A percentile compares a stretch with the other conserved stretches of the same genome.
phyloP scores from a whole-genome alignment of 2,329 filamentous ascomycete species.

The Huntiella decipiens region DNA sequence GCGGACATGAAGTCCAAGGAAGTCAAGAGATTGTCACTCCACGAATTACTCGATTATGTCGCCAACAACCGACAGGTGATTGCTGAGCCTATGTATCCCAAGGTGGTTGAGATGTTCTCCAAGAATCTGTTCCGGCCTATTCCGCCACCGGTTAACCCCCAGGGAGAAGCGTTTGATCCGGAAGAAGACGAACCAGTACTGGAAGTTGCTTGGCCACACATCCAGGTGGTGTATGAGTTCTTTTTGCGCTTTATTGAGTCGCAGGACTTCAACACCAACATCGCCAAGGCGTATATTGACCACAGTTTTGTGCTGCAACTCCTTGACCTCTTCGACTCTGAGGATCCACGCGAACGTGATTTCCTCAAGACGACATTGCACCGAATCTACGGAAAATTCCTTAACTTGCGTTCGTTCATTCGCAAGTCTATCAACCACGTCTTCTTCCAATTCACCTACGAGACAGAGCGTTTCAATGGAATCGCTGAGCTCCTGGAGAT shows the following conservation, averaged over 20 bases:
- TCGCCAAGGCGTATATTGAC: slow-evolving; percentile 96
- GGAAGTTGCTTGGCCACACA: slow-evolving; percentile 97
- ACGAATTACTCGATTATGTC: slow-evolving; percentile 93
- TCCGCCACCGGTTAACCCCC: slow-evolving; percentile 89
- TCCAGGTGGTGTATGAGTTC: slow-evolving; percentile 98
- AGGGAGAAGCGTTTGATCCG: slow-evolving; percentile 94
- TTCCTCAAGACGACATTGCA: slow-evolving; percentile 97
- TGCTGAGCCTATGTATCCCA: slow-evolving; percentile 95
- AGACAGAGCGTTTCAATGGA: slow-evolving; percentile 95
- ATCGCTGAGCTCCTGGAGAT: slow-evolving; percentile 95
- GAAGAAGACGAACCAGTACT: slow-evolving; percentile 97
- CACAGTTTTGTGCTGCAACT: slow-evolving; percentile 93
- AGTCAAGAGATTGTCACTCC: slow-evolving; percentile 89
- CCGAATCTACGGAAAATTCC: slow-evolving; percentile 95
- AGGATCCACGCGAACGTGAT: slow-evolving; percentile 88
- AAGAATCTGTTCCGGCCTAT: slow-evolving; percentile 98
- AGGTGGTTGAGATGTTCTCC: slow-evolving; percentile 96
- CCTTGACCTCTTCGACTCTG: slow-evolving; percentile 94
- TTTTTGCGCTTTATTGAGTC: slow-evolving; percentile 98
- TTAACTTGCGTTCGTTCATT: slow-evolving; percentile 94
- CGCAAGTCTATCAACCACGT: slow-evolving; percentile 98
- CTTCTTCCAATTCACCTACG: slow-evolving; percentile 98
- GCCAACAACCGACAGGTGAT: slow-evolving; percentile 98
- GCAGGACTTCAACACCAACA: slow-evolving; percentile 99
- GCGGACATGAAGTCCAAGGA: slow-evolving; percentile 99